phyloP scores from a whole-genome alignment of 352 stramenopile species.

The Phytophthora meadii region DNA sequence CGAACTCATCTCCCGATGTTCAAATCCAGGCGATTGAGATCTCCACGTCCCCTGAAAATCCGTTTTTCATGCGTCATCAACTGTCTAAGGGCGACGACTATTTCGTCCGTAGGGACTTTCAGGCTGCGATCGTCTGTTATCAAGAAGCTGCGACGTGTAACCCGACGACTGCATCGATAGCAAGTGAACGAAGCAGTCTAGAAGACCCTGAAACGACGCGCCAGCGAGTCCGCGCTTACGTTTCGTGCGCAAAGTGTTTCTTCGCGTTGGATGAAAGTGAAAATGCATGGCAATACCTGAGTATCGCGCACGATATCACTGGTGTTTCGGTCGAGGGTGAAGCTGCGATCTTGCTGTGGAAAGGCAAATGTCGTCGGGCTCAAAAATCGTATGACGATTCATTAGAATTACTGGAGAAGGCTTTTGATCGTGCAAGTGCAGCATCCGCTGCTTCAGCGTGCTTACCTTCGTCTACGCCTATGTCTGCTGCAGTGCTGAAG shows the following conservation, averaged over 20 bases:
- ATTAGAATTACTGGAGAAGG: constrained; percentile 51
- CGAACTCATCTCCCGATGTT: constrained; percentile 34
- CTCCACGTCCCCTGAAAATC: constrained; percentile 38
- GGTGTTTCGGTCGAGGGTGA: constrained; percentile 50
- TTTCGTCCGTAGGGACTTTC: constrained; percentile 70
- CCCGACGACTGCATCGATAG: constrained; percentile 17
- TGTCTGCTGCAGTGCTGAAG: constrained; percentile 45
- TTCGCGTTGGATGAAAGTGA: constrained; percentile 61
- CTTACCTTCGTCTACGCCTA: constrained; percentile 41
- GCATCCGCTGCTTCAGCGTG: constrained; percentile 39
- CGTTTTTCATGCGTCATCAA: constrained; percentile 68
- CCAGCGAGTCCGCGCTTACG: constrained; percentile 51
- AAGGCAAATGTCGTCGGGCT: constrained; percentile 66
- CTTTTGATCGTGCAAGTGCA: constrained; percentile 61
- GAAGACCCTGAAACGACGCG: constrained; percentile 49
- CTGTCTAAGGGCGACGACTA: constrained; percentile 62
- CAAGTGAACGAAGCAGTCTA: constrained; percentile 19
- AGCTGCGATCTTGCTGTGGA: constrained; percentile 65
- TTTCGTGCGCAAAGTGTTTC: constrained; percentile 70
- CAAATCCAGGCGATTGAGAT: constrained; percentile 46
- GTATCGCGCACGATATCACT: constrained; percentile 44
- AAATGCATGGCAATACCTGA: constrained; percentile 50
- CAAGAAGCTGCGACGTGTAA: constrained; percentile 48
- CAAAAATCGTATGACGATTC: constrained; percentile 60
- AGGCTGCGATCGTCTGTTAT: constrained; percentile 56